Conservation (phyloP, 176 grass and related monocot genomes). For the Bromus sterilis region DNA sequence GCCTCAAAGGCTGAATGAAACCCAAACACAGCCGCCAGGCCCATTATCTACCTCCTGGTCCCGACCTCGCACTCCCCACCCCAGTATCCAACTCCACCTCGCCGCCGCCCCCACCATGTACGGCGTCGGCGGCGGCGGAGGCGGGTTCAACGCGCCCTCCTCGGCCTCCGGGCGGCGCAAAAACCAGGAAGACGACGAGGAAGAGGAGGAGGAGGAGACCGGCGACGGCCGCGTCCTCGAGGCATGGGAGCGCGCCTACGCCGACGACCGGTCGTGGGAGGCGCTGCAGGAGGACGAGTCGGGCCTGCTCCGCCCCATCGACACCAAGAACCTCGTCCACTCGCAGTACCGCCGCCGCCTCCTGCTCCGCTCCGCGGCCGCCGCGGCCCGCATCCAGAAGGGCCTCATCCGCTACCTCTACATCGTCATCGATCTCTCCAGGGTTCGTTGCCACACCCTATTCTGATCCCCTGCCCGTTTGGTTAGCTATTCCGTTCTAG, state of each 20-base stretch:
- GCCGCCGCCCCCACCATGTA: slow-evolving; percentile 23
- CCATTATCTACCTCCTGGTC: slow-evolving; percentile 28
- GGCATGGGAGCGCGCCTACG: slow-evolving; percentile 95
- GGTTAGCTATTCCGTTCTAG: not conserved
- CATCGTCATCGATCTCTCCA: slow-evolving; percentile 80
- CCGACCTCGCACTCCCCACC: slow-evolving; percentile 3
- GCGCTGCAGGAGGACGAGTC: slow-evolving; percentile 95
- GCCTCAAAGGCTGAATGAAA: too few species aligned
- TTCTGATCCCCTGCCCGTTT: not conserved
- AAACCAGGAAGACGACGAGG: slow-evolving; percentile 39
- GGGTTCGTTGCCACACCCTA: slow-evolving; percentile 32
- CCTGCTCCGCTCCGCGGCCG: slow-evolving; percentile 52
- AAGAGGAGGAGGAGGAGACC: slow-evolving; percentile 60
- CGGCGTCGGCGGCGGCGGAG: slow-evolving; percentile 25
- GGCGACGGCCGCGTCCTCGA: slow-evolving; percentile 55
- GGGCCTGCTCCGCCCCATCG: slow-evolving; percentile 75
- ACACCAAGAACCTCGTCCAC: slow-evolving; percentile 86
- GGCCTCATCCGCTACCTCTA: slow-evolving; percentile 97
- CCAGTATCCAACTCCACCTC: not conserved
- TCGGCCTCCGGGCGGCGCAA: slow-evolving; percentile 3
- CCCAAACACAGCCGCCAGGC: not conserved
- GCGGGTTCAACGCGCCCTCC: slow-evolving; percentile 35
- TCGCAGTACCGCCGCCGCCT: slow-evolving; percentile 88
- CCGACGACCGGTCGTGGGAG: slow-evolving; percentile 97
- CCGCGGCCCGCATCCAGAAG: slow-evolving; percentile 70